Evolutionary conservation across 495 filamentous ascomycete genomes (phyloP), one percentile per base, ranked within the genome.

Genomic region (Trichoderma orchidacearum): DNA sequence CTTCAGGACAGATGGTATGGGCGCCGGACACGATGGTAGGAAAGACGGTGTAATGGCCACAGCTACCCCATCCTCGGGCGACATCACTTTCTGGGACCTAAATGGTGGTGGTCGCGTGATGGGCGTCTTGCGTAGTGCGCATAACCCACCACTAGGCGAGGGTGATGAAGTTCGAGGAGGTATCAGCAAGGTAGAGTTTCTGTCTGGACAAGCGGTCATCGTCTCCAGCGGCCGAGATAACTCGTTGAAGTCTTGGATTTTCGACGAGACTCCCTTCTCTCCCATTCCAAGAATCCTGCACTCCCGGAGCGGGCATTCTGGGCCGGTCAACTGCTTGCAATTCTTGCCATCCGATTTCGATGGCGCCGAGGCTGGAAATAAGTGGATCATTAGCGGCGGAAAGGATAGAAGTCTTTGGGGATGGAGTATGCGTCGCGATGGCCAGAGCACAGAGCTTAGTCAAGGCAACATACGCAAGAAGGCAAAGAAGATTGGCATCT

Each of bases 41-140:
- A 80, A 80, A 58, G 74, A 86, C 12, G 89, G 91, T 48, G 86
- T 87, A 45, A 93, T 94, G 91, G 92, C 86, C 45, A 95, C 87
- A 5, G 83, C 83, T 12, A 84, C 83, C 11, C 66, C 71, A 30
- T 72, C 75, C 5, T 87, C 77, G 61, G 90, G 92, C 13, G 91
- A 96, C 71, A 80, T 97, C 38, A 95, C 88, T 1, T 80, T 99
- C 58, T 99, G 94, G 94, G 92, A 97, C 68, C 76, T 99, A 52
- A 93, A 95, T 60, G 76, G 86, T 18, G 90, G 89, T 2, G 89
- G 90, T 4, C 80, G 86, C 56, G 79, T 93, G 54, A 84, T 82
- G 65, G 91, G 91, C 21, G 75, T 91, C 12, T 77, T 97, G 27
- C 83, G 90, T 52, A 84, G 85, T 21, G 93, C 91, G 4, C 93